Evolutionary conservation across 805 yeast species (phyloP).

Genomic region (Scheffersomyces spartinae): DNA sequence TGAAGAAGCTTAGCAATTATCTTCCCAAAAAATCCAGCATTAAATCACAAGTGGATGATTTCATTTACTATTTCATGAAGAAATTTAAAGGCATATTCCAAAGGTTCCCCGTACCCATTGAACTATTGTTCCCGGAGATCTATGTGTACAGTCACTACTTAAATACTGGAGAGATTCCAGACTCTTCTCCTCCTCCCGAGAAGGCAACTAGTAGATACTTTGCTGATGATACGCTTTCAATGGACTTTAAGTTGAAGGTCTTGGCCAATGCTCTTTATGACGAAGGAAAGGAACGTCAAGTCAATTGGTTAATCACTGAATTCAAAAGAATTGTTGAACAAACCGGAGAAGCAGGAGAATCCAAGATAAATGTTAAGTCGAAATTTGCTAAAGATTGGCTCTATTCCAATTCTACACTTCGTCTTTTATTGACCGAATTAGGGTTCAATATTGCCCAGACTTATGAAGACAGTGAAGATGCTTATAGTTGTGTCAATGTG

Average conservation of each 20-base stretch:
- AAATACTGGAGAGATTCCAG: constrained; percentile 22
- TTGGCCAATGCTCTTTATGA: constrained; percentile 37
- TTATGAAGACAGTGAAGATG: constrained; percentile 1
- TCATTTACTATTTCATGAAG: constrained; percentile 55
- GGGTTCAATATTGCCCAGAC: too few relatives aligned
- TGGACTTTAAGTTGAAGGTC: constrained; percentile 39
- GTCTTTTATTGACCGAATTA: too few relatives aligned
- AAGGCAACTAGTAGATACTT: too few relatives aligned
- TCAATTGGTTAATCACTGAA: constrained; percentile 34
- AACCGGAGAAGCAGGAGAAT: constrained; percentile 5
- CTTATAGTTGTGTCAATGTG: neutral
- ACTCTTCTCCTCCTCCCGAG: too few relatives aligned
- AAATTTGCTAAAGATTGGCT: neutral
- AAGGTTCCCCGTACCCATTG: constrained; percentile 46
- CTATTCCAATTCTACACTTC: too few relatives aligned
- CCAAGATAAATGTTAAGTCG: neutral
- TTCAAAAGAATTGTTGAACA: constrained; percentile 18
- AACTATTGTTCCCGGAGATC: constrained; percentile 47
- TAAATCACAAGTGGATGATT: constrained; percentile 51
- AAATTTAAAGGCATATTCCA: constrained; percentile 37
- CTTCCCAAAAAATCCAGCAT: constrained; percentile 33
- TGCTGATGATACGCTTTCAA: constrained; percentile 14
- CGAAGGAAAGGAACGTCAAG: constrained; percentile 28
- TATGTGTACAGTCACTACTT: constrained; percentile 17
- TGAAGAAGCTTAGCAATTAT: constrained; percentile 37